Conservation (phyloP, 495 filamentous ascomycete genomes). For the Aspergillus cavernicola region DNA sequence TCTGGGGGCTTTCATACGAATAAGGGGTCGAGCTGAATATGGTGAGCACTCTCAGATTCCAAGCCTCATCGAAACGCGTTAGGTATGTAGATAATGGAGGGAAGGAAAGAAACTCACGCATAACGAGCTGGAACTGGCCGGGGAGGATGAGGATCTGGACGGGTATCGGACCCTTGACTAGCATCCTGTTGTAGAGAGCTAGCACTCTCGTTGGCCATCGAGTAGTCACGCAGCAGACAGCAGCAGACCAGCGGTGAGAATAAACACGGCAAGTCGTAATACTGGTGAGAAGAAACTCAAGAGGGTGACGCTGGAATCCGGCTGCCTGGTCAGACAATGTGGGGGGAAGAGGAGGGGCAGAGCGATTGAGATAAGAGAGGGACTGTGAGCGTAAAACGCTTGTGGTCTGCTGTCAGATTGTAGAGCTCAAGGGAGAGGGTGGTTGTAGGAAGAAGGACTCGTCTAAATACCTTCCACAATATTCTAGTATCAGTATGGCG, state of each 20-base stretch:
- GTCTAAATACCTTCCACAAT: background rate
- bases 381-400: background rate
- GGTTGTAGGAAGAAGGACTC: background rate
- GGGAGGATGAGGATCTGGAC: slow-evolving; percentile 14
- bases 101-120: slow-evolving; percentile 34
- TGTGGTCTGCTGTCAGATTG: background rate
- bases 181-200: slow-evolving; percentile 17
- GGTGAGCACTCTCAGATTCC: no score
- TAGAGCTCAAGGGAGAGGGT: background rate
- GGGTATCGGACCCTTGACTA: slow-evolving; percentile 9
- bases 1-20: slow-evolving; percentile 63
- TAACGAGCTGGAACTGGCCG: slow-evolving; percentile 25
- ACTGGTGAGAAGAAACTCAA: background rate
- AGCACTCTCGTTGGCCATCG: slow-evolving; percentile 25
- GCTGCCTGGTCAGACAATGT: slow-evolving; percentile 16
- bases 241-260: background rate
- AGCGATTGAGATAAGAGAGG: slow-evolving; percentile 9
- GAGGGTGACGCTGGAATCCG: slow-evolving; percentile 4
- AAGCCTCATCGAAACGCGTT: no score
- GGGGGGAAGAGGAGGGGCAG: slow-evolving; percentile 10
- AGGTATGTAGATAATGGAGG: no score
- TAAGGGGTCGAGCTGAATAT: slow-evolving; percentile 41
- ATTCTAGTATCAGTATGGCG: background rate
- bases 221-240: slow-evolving; percentile 8
- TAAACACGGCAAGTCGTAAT: background rate